A percentile compares a stretch with the other conserved stretches of the same genome.
Conservation (phyloP, 2,329 filamentous ascomycete species). For the Sporothrix brasiliensis region DNA sequence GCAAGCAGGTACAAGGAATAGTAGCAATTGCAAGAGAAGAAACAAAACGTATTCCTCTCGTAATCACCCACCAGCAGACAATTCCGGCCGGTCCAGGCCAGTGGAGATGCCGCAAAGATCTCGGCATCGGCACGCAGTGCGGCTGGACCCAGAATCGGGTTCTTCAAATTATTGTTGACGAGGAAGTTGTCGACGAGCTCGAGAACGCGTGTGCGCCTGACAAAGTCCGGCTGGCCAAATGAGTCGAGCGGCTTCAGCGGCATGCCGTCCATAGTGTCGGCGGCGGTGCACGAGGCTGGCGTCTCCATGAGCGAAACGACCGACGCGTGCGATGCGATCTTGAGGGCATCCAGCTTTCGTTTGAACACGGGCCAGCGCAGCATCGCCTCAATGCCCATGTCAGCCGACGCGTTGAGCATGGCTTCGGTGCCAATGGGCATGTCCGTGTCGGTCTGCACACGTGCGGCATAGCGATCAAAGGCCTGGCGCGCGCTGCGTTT, state of each 20-base stretch:
- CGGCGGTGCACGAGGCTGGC: not conserved
- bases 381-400: conserved; percentile 33
- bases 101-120: conserved; percentile 40
- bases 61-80: conserved; percentile 40
- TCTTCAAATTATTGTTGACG: conserved; percentile 53
- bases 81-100: conserved; percentile 51
- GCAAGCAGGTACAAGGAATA: too few species aligned
- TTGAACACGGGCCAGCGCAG: conserved; percentile 30
- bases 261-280: conserved; percentile 13
- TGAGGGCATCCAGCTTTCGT: conserved; percentile 17
- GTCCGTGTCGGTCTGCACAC: conserved; percentile 19
- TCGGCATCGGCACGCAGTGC: conserved; percentile 46
- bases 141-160: conserved; percentile 54
- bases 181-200: conserved; percentile 33
- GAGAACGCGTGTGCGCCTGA: not conserved
- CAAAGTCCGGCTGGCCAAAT: not conserved
- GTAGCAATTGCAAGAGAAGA: too few species aligned
- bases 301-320: conserved; percentile 20
- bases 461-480: conserved; percentile 22
- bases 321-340: not conserved
- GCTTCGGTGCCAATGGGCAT: conserved; percentile 27
- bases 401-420: conserved; percentile 15
- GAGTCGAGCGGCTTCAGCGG: conserved; percentile 1
- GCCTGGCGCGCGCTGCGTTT: not conserved
- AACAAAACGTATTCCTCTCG: not conserved